These are phyloP conservation scores for Mallotus nudiflorus DNA, from an alignment of 345 rosid genomes.

Conservation along the genomic window DNA sequence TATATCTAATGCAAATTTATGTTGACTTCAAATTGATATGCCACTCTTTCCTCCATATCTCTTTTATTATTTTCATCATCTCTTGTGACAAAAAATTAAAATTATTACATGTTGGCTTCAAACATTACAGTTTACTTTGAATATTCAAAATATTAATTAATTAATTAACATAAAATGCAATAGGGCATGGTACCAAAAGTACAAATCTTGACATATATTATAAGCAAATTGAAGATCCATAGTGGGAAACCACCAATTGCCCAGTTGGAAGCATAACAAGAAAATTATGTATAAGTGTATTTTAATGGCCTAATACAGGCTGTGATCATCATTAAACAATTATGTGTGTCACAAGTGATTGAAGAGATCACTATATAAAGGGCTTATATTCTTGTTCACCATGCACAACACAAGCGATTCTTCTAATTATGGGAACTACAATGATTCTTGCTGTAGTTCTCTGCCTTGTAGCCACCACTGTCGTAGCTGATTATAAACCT, in stretches of 20 bases:
- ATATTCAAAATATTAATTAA: too few relatives aligned
- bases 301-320: conserved; percentile 26
- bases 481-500: conserved; percentile 25
- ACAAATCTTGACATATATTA: not conserved
- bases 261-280: not conserved
- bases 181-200: too few relatives aligned
- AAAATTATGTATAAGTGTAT: not conserved
- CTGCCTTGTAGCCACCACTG: conserved; percentile 32
- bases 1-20: too few relatives aligned
- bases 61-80: too few relatives aligned
- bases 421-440: conserved; percentile 24
- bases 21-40: too few relatives aligned
- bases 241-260: conserved; percentile 11
- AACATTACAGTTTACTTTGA: too few relatives aligned
- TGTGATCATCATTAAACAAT: conserved; percentile 13
- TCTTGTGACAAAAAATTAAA: too few relatives aligned
- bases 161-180: too few relatives aligned
- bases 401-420: conserved; percentile 12
- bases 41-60: too few relatives aligned
- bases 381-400: not conserved
- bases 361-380: conserved; percentile 28
- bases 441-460: conserved; percentile 30
- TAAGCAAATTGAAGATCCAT: not conserved
- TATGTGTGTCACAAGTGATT: conserved; percentile 4
- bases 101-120: too few relatives aligned